Evolutionary conservation across 768 basidiomycete genomes (phyloP).

Genomic region (Pleurotus citrinopileatus): DNA sequence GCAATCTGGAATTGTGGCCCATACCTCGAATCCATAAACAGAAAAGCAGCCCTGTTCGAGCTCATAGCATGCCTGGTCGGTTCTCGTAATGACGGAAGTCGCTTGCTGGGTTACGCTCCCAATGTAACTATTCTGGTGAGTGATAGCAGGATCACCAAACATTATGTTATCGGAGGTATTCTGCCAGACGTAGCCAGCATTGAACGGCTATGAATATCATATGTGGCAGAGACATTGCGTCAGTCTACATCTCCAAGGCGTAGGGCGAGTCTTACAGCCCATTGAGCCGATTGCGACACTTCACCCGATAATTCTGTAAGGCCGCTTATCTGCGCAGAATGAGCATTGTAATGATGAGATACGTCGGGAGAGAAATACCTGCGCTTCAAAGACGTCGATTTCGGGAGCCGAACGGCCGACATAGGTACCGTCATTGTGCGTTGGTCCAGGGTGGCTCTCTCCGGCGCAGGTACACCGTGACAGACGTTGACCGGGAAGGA

Average conservation of each 20-base stretch:
- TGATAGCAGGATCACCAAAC: constrained; percentile 53
- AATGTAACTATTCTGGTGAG: constrained; percentile 57
- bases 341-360: constrained; percentile 1
- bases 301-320: constrained; percentile 41
- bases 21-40: constrained; percentile 76
- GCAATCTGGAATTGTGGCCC: constrained; percentile 11
- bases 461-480: constrained; percentile 84
- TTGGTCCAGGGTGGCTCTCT: constrained; percentile 84
- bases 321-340: constrained; percentile 42
- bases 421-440: constrained; percentile 68
- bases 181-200: constrained; percentile 66
- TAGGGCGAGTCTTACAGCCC: constrained; percentile 52
- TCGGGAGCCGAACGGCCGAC: constrained; percentile 85
- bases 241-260: background rate
- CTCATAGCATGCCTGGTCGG: constrained; percentile 72
- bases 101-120: constrained; percentile 79
- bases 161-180: constrained; percentile 59
- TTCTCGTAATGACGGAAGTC: constrained; percentile 67
- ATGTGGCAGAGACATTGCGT: constrained; percentile 5
- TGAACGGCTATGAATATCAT: constrained; percentile 59
- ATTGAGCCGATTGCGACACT: constrained; percentile 86
- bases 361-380: constrained; percentile 30
- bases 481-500: constrained; percentile 76
- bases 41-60: constrained; percentile 55
- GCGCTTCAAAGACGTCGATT: constrained; percentile 89